These are phyloP conservation scores for Fraxinus sp. DNA, from an alignment of 305 asterid genomes.

Conservation along the genomic window DNA sequence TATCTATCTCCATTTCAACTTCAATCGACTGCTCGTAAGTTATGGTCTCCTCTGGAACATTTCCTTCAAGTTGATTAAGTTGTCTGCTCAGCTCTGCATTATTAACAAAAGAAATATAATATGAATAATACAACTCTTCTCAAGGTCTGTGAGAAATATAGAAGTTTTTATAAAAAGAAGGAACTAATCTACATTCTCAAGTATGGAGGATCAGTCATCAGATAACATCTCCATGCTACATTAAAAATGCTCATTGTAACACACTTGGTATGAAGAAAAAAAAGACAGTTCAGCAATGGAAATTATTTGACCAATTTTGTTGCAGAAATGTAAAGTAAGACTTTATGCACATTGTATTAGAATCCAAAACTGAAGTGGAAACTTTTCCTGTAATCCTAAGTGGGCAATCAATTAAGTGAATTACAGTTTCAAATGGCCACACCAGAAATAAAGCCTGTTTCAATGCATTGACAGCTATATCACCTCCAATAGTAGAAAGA, in stretches of 20 bases:
- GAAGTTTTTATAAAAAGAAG: neutral
- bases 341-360: neutral
- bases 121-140: neutral
- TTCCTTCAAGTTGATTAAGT: constrained; percentile 64
- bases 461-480: neutral
- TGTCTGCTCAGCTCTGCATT: constrained; percentile 72
- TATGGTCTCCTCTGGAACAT: constrained; percentile 42
- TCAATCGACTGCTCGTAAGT: constrained; percentile 49
- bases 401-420: neutral
- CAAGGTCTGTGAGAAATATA: constrained; percentile 1
- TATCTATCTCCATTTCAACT: constrained; percentile 57
- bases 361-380: neutral
- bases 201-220: neutral
- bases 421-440: neutral
- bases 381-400: neutral
- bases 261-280: neutral
- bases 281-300: neutral
- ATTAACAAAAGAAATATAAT: neutral
- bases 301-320: neutral
- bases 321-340: neutral
- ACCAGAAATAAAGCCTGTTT: neutral
- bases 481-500: neutral
- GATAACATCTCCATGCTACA: neutral
- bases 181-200: neutral
- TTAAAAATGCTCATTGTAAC: neutral